These are phyloP conservation scores for Cladorrhinum samala DNA, from an alignment of 495 filamentous ascomycete genomes.

Conservation along the genomic window DNA sequence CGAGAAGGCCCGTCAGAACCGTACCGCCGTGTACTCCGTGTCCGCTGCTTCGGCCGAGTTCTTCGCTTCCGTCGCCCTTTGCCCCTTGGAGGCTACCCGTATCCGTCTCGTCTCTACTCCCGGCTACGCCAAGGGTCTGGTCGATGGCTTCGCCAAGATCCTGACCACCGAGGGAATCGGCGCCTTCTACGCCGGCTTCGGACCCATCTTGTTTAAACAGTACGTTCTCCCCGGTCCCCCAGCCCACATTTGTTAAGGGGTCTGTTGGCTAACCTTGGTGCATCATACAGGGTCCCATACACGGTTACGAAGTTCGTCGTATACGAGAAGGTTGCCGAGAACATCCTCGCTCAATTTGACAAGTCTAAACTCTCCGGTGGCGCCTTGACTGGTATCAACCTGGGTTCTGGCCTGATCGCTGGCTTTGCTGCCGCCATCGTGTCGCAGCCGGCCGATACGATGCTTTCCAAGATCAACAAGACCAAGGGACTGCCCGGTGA, in stretches of 20 bases:
- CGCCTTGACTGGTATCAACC: conserved; percentile 82
- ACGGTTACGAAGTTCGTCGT: conserved; percentile 99
- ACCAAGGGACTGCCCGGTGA: conserved; percentile 93
- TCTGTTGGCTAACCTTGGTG: too few species aligned
- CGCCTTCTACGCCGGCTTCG: conserved; percentile 93
- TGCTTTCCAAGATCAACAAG: conserved; percentile 99
- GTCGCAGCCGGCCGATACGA: conserved; percentile 97
- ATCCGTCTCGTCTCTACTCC: conserved; percentile 92
- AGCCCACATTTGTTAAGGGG: conserved; percentile 12
- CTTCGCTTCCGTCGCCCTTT: conserved; percentile 90
- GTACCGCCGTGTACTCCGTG: conserved; percentile 82
- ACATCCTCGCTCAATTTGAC: conserved; percentile 63
- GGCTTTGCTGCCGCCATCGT: conserved; percentile 96
- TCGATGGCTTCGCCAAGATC: conserved; percentile 82
- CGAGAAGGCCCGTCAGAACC: conserved; percentile 77
- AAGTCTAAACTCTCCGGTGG: conserved; percentile 68
- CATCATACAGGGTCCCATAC: conserved; percentile 93
- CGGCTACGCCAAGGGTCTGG: conserved; percentile 73
- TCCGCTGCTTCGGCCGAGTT: conserved; percentile 81
- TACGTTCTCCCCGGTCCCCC: conserved; percentile 43
- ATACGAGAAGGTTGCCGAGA: conserved; percentile 92
- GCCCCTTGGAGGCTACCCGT: conserved; percentile 89
- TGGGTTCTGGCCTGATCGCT: conserved; percentile 90
- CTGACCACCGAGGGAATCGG: conserved; percentile 75
- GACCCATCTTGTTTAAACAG: conserved; percentile 94